Percentiles rank a stretch among this genome's conserved stretches.
phyloP scores from a whole-genome alignment of 345 rosid species.

The Corchorus olitorius region DNA sequence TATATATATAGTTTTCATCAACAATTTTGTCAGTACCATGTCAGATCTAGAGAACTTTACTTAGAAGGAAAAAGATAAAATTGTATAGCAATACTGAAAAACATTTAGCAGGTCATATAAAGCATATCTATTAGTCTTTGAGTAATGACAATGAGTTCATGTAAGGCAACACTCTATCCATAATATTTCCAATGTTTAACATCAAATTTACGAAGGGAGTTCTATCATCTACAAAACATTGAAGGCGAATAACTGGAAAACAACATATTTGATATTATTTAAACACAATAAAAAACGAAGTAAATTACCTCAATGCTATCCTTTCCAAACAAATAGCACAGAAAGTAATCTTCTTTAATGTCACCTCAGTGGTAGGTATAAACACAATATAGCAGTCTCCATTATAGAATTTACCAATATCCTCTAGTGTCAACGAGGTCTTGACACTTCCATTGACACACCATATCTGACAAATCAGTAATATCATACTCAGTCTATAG shows the following conservation, averaged over 20 bases:
- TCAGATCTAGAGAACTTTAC: too few relatives aligned
- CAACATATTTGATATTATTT: neutral
- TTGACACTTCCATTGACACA: slow-evolving; percentile 77
- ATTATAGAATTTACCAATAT: slow-evolving; percentile 85
- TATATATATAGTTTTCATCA: too few relatives aligned
- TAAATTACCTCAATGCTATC: slow-evolving; percentile 81
- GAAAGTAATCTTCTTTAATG: slow-evolving; percentile 90
- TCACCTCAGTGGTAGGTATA: slow-evolving; percentile 92
- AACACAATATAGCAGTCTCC: slow-evolving; percentile 94
- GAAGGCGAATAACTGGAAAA: neutral
- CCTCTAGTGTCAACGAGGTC: slow-evolving; percentile 72
- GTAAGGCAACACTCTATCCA: neutral
- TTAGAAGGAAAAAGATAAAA: too few relatives aligned
- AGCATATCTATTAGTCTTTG: neutral
- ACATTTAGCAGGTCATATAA: too few relatives aligned
- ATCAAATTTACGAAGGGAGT: neutral
- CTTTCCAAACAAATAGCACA: slow-evolving; percentile 95
- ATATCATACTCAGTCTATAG: neutral
- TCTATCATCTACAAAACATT: neutral
- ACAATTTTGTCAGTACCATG: too few relatives aligned
- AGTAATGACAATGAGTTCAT: slow-evolving; percentile 4
- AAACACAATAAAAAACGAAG: slow-evolving; percentile 12
- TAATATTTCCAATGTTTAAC: neutral
- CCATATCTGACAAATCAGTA: slow-evolving; percentile 69
- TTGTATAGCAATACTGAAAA: too few relatives aligned